A percentile compares a stretch with the other conserved stretches of the same genome.
Evolutionary conservation across 2,329 filamentous ascomycete genomes (phyloP).

Genomic region (Pseudogymnoascus destructans): DNA sequence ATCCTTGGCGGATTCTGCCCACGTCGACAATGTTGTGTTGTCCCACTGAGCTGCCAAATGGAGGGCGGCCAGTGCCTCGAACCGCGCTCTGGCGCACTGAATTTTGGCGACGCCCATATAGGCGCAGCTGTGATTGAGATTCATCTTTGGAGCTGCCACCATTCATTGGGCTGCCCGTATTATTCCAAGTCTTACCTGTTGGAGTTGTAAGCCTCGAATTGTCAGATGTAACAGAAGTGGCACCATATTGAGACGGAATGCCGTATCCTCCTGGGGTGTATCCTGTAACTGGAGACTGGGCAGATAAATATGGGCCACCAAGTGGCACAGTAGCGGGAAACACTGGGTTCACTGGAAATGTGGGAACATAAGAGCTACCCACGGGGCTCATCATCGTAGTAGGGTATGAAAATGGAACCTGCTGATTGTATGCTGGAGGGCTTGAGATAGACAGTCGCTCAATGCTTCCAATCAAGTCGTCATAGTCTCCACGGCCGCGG

Average conservation of each 20-base stretch:
- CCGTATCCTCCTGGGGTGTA: neutral
- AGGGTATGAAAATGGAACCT: constrained; percentile 4
- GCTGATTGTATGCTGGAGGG: neutral
- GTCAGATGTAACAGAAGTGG: neutral
- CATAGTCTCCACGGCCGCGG: constrained; percentile 2
- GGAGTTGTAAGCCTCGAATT: neutral
- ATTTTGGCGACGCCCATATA: constrained; percentile 27
- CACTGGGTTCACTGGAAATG: neutral
- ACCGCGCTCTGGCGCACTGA: constrained; percentile 36
- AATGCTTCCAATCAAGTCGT: constrained; percentile 10
- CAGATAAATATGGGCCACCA: constrained; percentile 11
- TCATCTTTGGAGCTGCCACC: neutral
- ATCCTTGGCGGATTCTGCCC: constrained; percentile 46
- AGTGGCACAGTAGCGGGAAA: neutral
- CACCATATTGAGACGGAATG: neutral
- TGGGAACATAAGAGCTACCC: constrained; percentile 11
- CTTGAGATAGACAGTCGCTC: constrained; percentile 2
- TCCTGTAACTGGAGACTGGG: neutral
- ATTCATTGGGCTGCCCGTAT: neutral
- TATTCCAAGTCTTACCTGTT: neutral
- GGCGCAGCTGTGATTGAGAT: constrained; percentile 9
- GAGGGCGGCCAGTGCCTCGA: constrained; percentile 31
- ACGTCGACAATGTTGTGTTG: constrained; percentile 52
- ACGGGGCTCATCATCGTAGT: constrained; percentile 12
- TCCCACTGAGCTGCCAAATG: constrained; percentile 33